Evolutionary conservation across 2,329 filamentous ascomycete genomes (phyloP).

Genomic region (Chrysoporthe deuterocubensis): DNA sequence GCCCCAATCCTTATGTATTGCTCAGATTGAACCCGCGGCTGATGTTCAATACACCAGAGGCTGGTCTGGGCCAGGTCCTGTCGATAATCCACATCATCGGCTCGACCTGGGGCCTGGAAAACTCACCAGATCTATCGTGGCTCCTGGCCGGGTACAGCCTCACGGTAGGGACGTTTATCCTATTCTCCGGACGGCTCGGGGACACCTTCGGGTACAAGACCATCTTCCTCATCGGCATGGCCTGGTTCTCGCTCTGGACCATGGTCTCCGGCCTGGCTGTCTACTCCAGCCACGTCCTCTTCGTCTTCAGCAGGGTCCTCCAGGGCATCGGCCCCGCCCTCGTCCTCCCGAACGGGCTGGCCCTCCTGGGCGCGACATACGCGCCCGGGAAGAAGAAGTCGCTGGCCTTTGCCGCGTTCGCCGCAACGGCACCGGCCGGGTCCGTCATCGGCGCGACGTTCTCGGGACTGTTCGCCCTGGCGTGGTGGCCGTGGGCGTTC

Average conservation of each 20-base stretch:
- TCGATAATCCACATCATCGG: constrained; percentile 49
- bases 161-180: constrained; percentile 49
- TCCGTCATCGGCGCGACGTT: constrained; percentile 38
- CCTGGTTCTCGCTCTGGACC: constrained; percentile 46
- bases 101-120: constrained; percentile 42
- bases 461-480: constrained; percentile 34
- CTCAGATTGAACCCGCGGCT: background rate
- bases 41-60: constrained; percentile 16
- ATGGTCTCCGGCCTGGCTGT: constrained; percentile 43
- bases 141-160: constrained; percentile 50
- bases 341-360: constrained; percentile 58
- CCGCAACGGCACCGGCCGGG: constrained; percentile 36
- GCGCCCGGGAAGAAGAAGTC: constrained; percentile 38
- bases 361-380: constrained; percentile 58
- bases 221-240: constrained; percentile 46
- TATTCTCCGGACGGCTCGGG: constrained; percentile 50
- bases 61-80: constrained; percentile 23
- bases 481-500: constrained; percentile 39
- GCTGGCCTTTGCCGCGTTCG: constrained; percentile 40
- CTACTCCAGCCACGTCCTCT: constrained; percentile 39
- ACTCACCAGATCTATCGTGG: constrained; percentile 47
- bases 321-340: constrained; percentile 60
- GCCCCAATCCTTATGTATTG: background rate
- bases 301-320: constrained; percentile 52
- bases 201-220: constrained; percentile 51